Conservation (phyloP, 176 grass and related monocot species). For the Paspalum notatum region DNA sequence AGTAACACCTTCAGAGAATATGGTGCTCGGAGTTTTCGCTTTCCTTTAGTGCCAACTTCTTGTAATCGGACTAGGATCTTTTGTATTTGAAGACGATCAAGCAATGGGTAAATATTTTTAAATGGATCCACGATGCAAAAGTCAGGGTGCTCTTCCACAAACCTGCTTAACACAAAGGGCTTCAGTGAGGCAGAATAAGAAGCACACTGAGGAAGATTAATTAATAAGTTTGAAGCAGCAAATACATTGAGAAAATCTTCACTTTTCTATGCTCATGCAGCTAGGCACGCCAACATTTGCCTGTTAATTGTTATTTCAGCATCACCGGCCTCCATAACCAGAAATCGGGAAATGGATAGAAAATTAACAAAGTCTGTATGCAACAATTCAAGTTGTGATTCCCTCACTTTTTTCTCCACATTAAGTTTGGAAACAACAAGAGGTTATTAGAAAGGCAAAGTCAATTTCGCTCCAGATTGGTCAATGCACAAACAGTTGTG, state of each 20-base stretch:
- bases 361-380: not conserved
- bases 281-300: not conserved
- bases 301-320: constrained; percentile 20
- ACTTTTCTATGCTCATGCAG: constrained; percentile 8
- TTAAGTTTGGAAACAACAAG: not conserved
- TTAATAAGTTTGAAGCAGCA: not conserved
- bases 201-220: not conserved
- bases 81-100: constrained; percentile 92
- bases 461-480: not conserved
- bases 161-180: constrained; percentile 54
- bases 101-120: constrained; percentile 78
- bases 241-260: not conserved
- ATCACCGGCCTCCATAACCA: not conserved
- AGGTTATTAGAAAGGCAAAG: constrained; percentile 23
- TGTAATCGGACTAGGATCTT: constrained; percentile 73
- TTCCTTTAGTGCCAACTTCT: constrained; percentile 50
- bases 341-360: not conserved
- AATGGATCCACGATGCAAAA: constrained; percentile 79
- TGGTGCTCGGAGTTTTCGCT: constrained; percentile 69
- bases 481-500: not conserved
- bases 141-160: constrained; percentile 62
- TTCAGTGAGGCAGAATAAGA: constrained; percentile 26
- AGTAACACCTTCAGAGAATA: constrained; percentile 73
- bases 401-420: not conserved
- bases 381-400: no score